Conservation (phyloP, 1,284 basidiomycete genomes). For the Rhizoctonia solani region DNA sequence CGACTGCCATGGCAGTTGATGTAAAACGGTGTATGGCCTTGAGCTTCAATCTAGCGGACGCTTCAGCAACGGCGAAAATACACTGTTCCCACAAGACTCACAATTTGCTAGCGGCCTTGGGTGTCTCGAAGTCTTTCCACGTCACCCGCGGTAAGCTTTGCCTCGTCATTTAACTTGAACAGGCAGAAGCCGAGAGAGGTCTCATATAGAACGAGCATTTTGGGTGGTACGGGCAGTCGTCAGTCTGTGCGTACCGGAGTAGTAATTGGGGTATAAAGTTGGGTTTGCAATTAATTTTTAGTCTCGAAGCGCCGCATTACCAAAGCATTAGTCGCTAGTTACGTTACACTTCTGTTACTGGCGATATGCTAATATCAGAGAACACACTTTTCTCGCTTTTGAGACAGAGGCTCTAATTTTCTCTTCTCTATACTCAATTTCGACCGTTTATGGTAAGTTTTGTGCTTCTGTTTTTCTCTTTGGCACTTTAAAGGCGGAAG, state of each 20-base stretch:
- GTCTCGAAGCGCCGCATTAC: slow-evolving; percentile 11
- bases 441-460: too few relatives aligned
- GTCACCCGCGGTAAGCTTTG: slow-evolving; percentile 84
- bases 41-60: slow-evolving; percentile 73
- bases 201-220: slow-evolving; percentile 82
- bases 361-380: too few relatives aligned
- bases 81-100: slow-evolving; percentile 51
- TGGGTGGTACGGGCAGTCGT: neutral
- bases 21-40: slow-evolving; percentile 96
- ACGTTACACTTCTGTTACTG: neutral
- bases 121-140: slow-evolving; percentile 91
- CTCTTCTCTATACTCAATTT: too few relatives aligned
- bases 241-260: neutral
- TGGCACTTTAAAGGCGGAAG: too few relatives aligned
- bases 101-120: slow-evolving; percentile 90
- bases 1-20: slow-evolving; percentile 97
- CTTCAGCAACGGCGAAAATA: neutral
- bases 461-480: too few relatives aligned
- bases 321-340: neutral
- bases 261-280: slow-evolving; percentile 15
- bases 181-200: slow-evolving; percentile 94
- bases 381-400: too few relatives aligned
- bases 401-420: too few relatives aligned
- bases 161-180: slow-evolving; percentile 92
- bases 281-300: slow-evolving; percentile 32